These are phyloP conservation scores for Globisporangium orthogonon DNA, from an alignment of 352 stramenopile species.

Conservation along the genomic window DNA sequence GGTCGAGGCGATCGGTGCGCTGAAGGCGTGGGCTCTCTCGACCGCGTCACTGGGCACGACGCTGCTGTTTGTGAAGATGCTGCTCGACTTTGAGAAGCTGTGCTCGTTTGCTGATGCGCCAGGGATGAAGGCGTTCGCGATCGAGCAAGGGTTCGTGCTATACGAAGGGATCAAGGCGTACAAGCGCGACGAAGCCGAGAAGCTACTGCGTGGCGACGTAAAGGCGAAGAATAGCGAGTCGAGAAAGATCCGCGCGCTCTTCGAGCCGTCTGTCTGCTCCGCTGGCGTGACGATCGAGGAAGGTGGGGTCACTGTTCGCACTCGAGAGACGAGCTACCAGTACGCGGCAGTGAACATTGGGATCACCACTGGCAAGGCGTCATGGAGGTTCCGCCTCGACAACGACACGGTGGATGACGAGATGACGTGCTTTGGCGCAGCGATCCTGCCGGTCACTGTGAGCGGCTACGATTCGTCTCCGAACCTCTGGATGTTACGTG, in stretches of 20 bases:
- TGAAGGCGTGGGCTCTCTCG: slow-evolving; percentile 69
- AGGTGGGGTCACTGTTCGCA: slow-evolving; percentile 63
- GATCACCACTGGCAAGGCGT: slow-evolving; percentile 71
- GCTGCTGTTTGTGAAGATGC: slow-evolving; percentile 66
- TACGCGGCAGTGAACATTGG: slow-evolving; percentile 80
- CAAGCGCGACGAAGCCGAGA: slow-evolving; percentile 31
- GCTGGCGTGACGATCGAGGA: slow-evolving; percentile 76
- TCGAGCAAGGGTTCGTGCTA: slow-evolving; percentile 41
- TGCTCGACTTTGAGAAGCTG: slow-evolving; percentile 27
- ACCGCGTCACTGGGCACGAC: slow-evolving; percentile 70
- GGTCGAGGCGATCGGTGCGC: slow-evolving; percentile 51
- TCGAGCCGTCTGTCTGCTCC: slow-evolving; percentile 75
- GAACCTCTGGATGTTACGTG: slow-evolving; percentile 89
- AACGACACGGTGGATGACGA: slow-evolving; percentile 88
- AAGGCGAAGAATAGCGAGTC: slow-evolving; percentile 53
- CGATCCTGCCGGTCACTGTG: slow-evolving; percentile 82
- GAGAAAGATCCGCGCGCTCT: slow-evolving; percentile 62
- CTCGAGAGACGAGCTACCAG: slow-evolving; percentile 84
- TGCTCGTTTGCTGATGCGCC: slow-evolving; percentile 10
- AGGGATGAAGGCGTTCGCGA: slow-evolving; percentile 26
- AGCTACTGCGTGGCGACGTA: slow-evolving; percentile 22
- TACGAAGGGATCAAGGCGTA: slow-evolving; percentile 42
- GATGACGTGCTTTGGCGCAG: slow-evolving; percentile 90
- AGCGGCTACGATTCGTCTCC: slow-evolving; percentile 89
- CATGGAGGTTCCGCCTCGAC: slow-evolving; percentile 85